These are phyloP conservation scores for Lactarius tabidus DNA, from an alignment of 768 basidiomycete genomes.

Conservation along the genomic window DNA sequence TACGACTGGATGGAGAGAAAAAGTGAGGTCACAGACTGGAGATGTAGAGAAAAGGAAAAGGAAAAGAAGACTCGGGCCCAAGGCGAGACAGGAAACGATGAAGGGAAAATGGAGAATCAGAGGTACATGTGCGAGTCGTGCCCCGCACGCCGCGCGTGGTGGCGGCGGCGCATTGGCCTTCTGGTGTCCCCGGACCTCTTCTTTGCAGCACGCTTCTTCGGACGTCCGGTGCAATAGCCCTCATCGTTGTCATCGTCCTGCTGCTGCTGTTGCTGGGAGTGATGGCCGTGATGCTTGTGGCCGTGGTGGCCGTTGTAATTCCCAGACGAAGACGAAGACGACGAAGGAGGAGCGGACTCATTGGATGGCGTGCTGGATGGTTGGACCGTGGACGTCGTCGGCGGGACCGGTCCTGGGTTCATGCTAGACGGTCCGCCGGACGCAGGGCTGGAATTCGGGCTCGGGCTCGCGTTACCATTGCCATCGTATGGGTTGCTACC, in stretches of 20 bases:
- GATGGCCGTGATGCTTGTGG: no score
- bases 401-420: not conserved
- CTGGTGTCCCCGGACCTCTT: not conserved
- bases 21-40: slow-evolving; percentile 1
- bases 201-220: no score
- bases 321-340: no score
- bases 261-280: no score
- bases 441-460: not conserved
- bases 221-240: no score
- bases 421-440: not conserved
- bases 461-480: not conserved
- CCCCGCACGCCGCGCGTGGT: not conserved
- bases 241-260: no score
- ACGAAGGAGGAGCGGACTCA: no score
- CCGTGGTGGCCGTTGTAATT: no score
- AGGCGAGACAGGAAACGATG: not conserved
- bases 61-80: not conserved
- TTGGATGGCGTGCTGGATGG: no score
- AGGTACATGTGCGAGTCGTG: not conserved
- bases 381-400: no score
- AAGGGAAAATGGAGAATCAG: not conserved
- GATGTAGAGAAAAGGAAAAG: not conserved
- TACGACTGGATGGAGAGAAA: not conserved
- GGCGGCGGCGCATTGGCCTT: not conserved
- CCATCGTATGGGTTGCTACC: not conserved